These are phyloP conservation scores for Ascosphaera aggregata DNA, from an alignment of 2,329 filamentous ascomycete genomes.

Conservation along the genomic window DNA sequence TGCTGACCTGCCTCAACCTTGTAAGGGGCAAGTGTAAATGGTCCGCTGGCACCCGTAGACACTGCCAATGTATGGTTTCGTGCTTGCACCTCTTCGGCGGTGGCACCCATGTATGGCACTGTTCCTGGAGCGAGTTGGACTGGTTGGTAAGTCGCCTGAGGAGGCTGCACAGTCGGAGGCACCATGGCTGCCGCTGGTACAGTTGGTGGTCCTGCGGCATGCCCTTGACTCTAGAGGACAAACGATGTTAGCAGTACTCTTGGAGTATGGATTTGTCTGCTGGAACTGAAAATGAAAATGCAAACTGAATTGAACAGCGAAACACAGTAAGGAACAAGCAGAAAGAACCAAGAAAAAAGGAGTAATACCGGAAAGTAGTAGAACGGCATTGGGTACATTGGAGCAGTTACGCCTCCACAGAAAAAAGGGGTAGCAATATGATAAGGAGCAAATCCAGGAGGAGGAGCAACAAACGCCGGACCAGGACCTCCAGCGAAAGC, in stretches of 20 bases:
- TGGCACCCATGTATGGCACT: conserved; percentile 6
- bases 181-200: too few species aligned
- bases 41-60: conserved; percentile 7
- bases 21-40: conserved; percentile 11
- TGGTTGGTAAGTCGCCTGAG: too few species aligned
- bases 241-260: too few species aligned
- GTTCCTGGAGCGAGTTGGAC: background rate
- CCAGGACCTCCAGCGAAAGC: background rate
- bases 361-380: background rate
- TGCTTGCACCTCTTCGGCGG: conserved; percentile 10
- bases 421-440: background rate
- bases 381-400: background rate
- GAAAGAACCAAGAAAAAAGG: background rate
- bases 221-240: too few species aligned
- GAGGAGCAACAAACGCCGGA: background rate
- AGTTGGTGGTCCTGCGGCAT: too few species aligned
- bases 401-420: background rate
- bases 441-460: background rate
- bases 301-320: too few species aligned
- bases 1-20: conserved; percentile 10
- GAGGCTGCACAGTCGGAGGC: too few species aligned
- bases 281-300: too few species aligned
- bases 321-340: background rate
- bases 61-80: conserved; percentile 10
- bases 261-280: too few species aligned